Base-by-base conservation (phyloP, 2,329 filamentous ascomycete species). In the Cytospora paraplurivora region DNA sequence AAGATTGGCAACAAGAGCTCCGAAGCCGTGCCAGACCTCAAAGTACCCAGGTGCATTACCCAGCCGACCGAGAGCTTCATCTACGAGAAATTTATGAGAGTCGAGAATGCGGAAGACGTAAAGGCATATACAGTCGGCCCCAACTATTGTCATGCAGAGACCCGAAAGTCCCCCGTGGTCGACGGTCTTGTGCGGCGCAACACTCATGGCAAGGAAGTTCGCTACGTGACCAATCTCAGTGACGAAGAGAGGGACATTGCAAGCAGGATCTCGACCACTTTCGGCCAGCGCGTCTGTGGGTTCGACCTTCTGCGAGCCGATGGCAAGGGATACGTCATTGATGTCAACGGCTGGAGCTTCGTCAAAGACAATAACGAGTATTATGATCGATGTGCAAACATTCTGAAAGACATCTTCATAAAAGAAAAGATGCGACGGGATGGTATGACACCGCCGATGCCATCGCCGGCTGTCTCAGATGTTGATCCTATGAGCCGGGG, bases 1-100 rank as follows among this genome's bases (percentile, higher is more conserved):
- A 99, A 99, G 76, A 91, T 99, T 71, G 96, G 96, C 71, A 99
- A 99, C 82, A 99, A 99, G 79, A 98, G 94, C 76, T 98, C 94
- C 1, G 96, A 99, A 75, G 96, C 90, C 72, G 90, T 97, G 65
- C 85, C 90, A 17, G 88, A 88, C 12, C 83, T 99, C 65, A 85
- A 79, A 17, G 77, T 91, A 19, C 95, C 95, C 12, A 83, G 93
- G 44, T 92, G 89, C 58, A 89, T 98, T 66, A 89, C 89, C 0
- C 92, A 98, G 69, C 85, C 87, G 0, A 83, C 83, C 21, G 87
- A 90, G 71, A 98, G 93, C 75, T 99, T 94, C 79, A 87, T 99
- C 67, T 99, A 98, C 75, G 95, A 99, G 75, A 93, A 96, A 74
- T 99, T 99, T 71, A 89, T 99, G 80, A 88, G 92, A 69, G 93